phyloP scores from a whole-genome alignment of 495 filamentous ascomycete species.

The Daldinia decipiens region DNA sequence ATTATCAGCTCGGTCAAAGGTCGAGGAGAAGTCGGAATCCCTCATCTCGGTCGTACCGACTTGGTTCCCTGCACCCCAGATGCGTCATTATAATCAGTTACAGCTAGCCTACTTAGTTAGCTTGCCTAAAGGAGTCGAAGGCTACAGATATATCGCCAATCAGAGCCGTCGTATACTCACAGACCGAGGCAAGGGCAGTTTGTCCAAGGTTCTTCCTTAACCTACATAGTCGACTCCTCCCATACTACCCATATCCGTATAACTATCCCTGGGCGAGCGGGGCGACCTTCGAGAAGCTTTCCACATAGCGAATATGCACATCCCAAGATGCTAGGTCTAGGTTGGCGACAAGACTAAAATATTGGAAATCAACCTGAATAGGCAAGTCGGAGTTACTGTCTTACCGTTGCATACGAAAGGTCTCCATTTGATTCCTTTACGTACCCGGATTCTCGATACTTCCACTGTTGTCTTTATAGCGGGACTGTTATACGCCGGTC shows the following conservation, averaged over 20 bases:
- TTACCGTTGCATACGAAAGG: constrained; percentile 31
- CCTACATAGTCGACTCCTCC: constrained; percentile 22
- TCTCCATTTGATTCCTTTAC: constrained; percentile 7
- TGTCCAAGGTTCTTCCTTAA: constrained; percentile 40
- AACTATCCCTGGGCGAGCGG: constrained; percentile 27
- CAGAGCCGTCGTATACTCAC: constrained; percentile 29
- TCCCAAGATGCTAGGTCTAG: constrained; percentile 12
- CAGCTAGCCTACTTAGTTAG: constrained; percentile 29
- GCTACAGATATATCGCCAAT: constrained; percentile 35
- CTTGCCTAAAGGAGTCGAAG: constrained; percentile 30
- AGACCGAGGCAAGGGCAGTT: constrained; percentile 39
- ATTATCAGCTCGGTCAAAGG: constrained; percentile 29
- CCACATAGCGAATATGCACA: constrained; percentile 23
- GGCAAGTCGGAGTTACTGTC: constrained; percentile 40
- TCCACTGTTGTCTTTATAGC: constrained; percentile 8
- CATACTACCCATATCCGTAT: constrained; percentile 22
- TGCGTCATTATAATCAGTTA: constrained; percentile 42
- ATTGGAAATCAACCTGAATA: constrained; percentile 38
- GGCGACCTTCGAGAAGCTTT: constrained; percentile 43
- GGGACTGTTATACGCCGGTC: constrained; percentile 13
- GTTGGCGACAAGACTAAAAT: constrained; percentile 29
- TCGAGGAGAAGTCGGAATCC: constrained; percentile 26
- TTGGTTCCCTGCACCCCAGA: constrained; percentile 41
- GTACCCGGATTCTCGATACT: constrained; percentile 10
- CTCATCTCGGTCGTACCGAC: constrained; percentile 39